A percentile compares a stretch with the other conserved stretches of the same genome.
These are phyloP conservation scores for Mycosphaerella sp. DNA, from an alignment of 2,329 filamentous ascomycete genomes.

Conservation along the genomic window DNA sequence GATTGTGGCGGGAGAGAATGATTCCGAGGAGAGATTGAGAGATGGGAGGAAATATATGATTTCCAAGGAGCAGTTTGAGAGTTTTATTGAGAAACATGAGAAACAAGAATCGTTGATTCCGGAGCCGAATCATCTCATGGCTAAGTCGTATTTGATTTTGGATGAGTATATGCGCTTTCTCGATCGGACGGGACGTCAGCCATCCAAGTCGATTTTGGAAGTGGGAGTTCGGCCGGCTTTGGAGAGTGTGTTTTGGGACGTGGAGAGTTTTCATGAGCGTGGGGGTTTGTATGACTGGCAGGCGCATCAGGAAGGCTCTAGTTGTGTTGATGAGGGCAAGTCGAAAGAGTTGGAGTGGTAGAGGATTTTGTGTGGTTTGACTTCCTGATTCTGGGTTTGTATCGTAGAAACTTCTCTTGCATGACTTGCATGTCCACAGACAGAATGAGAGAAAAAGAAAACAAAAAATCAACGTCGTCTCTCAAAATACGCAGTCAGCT, in stretches of 20 bases:
- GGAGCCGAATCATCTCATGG: constrained; percentile 48
- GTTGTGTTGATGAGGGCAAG: background rate
- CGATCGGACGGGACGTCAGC: constrained; percentile 33
- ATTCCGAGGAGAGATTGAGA: background rate
- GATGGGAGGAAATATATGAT: background rate
- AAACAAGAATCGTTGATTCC: constrained; percentile 13
- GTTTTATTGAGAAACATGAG: background rate
- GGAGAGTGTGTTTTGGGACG: constrained; percentile 43
- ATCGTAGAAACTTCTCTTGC: too few relatives aligned
- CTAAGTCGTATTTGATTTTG: constrained; percentile 46
- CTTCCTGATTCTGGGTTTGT: background rate
- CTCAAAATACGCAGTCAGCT: background rate
- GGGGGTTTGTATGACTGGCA: constrained; percentile 48
- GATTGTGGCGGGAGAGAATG: background rate
- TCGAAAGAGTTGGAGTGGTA: background rate
- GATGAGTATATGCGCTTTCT: constrained; percentile 50
- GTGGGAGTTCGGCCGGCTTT: constrained; percentile 45
- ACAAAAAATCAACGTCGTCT: background rate
- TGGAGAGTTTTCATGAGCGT: constrained; percentile 39
- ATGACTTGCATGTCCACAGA: too few relatives aligned
- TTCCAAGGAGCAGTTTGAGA: background rate
- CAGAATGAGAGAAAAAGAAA: background rate
- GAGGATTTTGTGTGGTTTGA: background rate
- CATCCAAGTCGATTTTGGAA: constrained; percentile 38
- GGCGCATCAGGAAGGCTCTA: background rate